A percentile compares a stretch with the other conserved stretches of the same genome.
Evolutionary conservation across 2,329 filamentous ascomycete genomes (phyloP).

Genomic region (Colletotrichum cereale): DNA sequence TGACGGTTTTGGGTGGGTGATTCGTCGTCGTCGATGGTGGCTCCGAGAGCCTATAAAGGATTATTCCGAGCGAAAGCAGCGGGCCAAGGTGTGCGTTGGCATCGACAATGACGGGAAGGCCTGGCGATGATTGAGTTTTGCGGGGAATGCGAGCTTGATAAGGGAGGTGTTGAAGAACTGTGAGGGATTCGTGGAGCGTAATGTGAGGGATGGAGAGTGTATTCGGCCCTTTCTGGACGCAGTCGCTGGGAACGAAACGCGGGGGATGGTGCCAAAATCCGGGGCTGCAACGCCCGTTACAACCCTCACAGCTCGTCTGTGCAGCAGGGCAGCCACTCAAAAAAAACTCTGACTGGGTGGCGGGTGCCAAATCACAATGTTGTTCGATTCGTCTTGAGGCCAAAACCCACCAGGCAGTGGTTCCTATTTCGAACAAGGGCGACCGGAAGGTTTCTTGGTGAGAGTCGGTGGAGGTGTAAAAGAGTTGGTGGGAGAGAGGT

Average conservation of each 20-base stretch:
- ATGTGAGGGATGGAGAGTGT: slow-evolving; percentile 36
- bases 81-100: slow-evolving; percentile 15
- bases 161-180: slow-evolving; percentile 14
- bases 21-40: slow-evolving; percentile 7
- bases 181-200: slow-evolving; percentile 28
- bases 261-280: slow-evolving; percentile 41
- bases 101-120: slow-evolving; percentile 27
- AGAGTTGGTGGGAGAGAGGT: slow-evolving; percentile 3
- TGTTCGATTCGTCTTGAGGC: neutral
- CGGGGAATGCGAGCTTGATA: slow-evolving; percentile 35
- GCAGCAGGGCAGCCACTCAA: slow-evolving; percentile 1
- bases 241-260: slow-evolving; percentile 39
- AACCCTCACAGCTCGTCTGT: slow-evolving; percentile 30
- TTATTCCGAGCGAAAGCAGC: slow-evolving; percentile 20
- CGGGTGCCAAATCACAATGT: neutral
- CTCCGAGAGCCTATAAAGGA: neutral
- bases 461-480: slow-evolving; percentile 25
- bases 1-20: slow-evolving; percentile 5
- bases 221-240: slow-evolving; percentile 41
- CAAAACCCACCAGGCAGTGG: neutral
- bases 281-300: slow-evolving; percentile 38
- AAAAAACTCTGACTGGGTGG: neutral
- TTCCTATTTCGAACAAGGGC: slow-evolving; percentile 8
- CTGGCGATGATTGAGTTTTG: slow-evolving; percentile 37
- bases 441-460: slow-evolving; percentile 29